Evolutionary conservation across 192 early-diverging fungal genomes (phyloP).

Genomic region (Linnemannia hyalina): DNA sequence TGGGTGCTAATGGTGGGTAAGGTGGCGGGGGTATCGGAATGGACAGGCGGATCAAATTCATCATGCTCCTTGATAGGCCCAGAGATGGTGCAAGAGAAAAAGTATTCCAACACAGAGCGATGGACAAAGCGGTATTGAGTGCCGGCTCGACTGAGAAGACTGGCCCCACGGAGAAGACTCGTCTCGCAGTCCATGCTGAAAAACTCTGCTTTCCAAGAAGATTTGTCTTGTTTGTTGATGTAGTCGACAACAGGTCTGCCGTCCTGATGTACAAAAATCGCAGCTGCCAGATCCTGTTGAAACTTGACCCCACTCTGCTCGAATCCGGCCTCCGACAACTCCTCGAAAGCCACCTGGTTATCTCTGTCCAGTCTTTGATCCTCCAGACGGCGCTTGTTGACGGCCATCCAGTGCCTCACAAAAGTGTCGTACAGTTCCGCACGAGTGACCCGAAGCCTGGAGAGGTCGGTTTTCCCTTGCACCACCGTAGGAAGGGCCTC

Average conservation of each 20-base stretch:
- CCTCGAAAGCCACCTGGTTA: background rate
- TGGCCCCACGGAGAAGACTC: background rate
- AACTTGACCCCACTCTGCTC: background rate
- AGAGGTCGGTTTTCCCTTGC: background rate
- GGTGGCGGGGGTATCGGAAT: background rate
- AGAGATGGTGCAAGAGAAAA: conserved; percentile 6
- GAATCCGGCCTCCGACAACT: background rate
- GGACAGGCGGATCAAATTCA: background rate
- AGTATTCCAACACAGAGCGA: conserved; percentile 12
- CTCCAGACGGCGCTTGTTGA: background rate
- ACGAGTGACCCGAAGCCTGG: background rate
- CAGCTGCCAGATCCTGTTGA: background rate
- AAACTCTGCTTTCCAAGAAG: conserved; percentile 13
- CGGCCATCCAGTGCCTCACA: background rate
- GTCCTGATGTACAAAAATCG: background rate
- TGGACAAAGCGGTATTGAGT: conserved; percentile 19
- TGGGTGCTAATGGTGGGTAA: background rate
- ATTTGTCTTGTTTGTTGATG: background rate
- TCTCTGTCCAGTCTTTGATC: background rate
- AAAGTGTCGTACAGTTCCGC: conserved; percentile 17
- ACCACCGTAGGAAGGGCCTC: background rate
- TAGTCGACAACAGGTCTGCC: background rate
- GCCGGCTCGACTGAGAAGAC: conserved; percentile 10
- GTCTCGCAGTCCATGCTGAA: background rate
- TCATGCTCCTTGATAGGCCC: background rate